These are phyloP conservation scores for Sedum album DNA, from an alignment of 164 flowering plant genomes.

Conservation along the genomic window DNA sequence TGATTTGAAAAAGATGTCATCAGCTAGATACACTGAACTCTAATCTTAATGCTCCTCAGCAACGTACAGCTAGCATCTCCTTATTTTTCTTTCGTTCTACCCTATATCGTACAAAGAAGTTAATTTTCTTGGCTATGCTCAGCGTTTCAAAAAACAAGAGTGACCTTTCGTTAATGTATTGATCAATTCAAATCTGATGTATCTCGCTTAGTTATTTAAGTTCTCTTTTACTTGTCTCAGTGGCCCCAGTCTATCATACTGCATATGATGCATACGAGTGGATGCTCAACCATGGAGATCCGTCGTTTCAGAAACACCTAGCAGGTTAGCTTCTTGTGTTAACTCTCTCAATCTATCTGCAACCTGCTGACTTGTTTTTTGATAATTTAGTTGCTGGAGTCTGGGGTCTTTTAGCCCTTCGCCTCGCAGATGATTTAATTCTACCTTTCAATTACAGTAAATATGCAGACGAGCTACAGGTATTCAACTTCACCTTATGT, in stretches of 20 bases:
- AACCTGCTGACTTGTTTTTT: background rate
- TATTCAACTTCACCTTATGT: slow-evolving; percentile 13
- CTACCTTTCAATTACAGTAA: slow-evolving; percentile 69
- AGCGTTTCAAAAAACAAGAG: background rate
- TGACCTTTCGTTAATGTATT: background rate
- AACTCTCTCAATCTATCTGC: background rate
- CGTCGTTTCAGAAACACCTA: slow-evolving; percentile 79
- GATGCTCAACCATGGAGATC: slow-evolving; percentile 76
- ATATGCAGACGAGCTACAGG: slow-evolving; percentile 70
- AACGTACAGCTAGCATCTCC: background rate
- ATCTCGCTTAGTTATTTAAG: background rate
- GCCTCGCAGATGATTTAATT: slow-evolving; percentile 67
- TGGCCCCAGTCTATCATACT: slow-evolving; percentile 93
- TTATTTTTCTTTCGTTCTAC: background rate
- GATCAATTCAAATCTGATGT: background rate
- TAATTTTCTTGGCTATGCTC: background rate
- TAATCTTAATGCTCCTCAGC: background rate
- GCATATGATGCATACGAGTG: slow-evolving; percentile 81
- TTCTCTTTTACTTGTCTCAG: slow-evolving; percentile 27
- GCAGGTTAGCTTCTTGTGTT: slow-evolving; percentile 41
- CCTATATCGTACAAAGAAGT: background rate
- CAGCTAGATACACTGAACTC: too few relatives aligned
- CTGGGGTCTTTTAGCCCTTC: slow-evolving; percentile 93
- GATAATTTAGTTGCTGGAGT: slow-evolving; percentile 56
- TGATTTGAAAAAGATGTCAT: too few relatives aligned